A percentile compares a stretch with the other conserved stretches of the same genome.
Conservation (phyloP, 805 yeast species). For the Candida germanica region DNA sequence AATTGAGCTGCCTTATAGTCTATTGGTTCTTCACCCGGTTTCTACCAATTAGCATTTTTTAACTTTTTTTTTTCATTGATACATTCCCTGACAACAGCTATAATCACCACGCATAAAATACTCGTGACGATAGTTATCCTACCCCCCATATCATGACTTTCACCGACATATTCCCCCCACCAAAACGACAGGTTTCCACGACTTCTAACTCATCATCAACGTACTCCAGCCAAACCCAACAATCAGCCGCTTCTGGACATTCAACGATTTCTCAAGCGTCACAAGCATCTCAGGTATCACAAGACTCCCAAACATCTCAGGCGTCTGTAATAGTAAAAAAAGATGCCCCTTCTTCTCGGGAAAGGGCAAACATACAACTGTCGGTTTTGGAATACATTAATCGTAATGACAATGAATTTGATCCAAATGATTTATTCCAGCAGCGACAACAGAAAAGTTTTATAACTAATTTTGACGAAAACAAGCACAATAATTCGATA, state of each 20-base stretch:
- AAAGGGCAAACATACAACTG: conserved; percentile 25
- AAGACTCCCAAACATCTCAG: background rate
- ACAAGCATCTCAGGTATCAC: conserved; percentile 12
- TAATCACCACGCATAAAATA: no score
- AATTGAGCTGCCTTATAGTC: no score
- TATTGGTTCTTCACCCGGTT: no score
- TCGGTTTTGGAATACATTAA: conserved; percentile 35
- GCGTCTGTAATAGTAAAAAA: no score
- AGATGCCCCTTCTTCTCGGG: no score
- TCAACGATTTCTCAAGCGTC: conserved; percentile 14
- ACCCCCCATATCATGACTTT: background rate
- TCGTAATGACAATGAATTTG: conserved; percentile 18
- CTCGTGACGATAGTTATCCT: no score
- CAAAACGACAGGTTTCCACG: conserved; percentile 10
- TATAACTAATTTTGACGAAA: conserved; percentile 27
- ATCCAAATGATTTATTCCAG: conserved; percentile 35
- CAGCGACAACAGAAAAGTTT: conserved; percentile 31
- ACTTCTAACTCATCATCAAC: conserved; percentile 10
- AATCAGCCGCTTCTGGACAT: conserved; percentile 16
- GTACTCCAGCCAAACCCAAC: conserved; percentile 20
- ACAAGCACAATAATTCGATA: background rate
- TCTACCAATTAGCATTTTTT: no score
- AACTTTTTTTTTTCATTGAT: no score
- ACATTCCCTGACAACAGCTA: no score
- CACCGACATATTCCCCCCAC: background rate